Evolutionary conservation across 768 basidiomycete species (phyloP), one percentile per base, ranked within the genome.

Genomic region (Calvatia gigantea): DNA sequence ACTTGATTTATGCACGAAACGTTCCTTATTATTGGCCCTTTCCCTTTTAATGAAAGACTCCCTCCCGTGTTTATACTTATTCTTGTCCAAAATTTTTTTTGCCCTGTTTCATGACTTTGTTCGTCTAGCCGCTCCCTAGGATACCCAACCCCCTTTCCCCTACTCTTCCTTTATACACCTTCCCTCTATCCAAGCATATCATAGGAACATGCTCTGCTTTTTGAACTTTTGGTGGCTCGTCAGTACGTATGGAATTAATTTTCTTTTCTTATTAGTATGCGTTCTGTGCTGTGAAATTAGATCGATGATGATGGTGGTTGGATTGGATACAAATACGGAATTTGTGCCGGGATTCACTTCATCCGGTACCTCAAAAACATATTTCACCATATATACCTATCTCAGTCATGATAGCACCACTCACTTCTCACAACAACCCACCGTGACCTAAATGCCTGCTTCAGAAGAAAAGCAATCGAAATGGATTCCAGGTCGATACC

Each of bases 401-500:
- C 7, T 42, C 32, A 49, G 37, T 25, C 6, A 33, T 33, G 7
- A 33, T 6, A 15, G n/a, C 4, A 15, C 21, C 38, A 39, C 19
- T 29, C 28, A 27, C 29, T 25, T 25, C 17, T 38, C 23, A 9
- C 11, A 15, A 5, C 33, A 19, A 21, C 19, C 33, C 28, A 19
- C 19, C 31, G 4, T 7, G 5, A 23, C 15, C 6, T 19, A 25
- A 32, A 21, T 51, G 39, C n/a, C 12, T 15, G 21, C 58, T 35
- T 14, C 39, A 12, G 58, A 50, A 32, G 57, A 48, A 19, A 50
- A 31, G n/a, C 54, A 44, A 23, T 80, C 78, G n/a, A 72, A 74
- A 31, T 63, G 76, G 7, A 70, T 81, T 6, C 65, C 75, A 51
- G 79, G 78, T 8, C 66, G 75, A 31, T 75, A 73, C 58, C 80